These are phyloP conservation scores for Triticum monococcum DNA, from an alignment of 176 grass and related monocot species.

Conservation along the genomic window DNA sequence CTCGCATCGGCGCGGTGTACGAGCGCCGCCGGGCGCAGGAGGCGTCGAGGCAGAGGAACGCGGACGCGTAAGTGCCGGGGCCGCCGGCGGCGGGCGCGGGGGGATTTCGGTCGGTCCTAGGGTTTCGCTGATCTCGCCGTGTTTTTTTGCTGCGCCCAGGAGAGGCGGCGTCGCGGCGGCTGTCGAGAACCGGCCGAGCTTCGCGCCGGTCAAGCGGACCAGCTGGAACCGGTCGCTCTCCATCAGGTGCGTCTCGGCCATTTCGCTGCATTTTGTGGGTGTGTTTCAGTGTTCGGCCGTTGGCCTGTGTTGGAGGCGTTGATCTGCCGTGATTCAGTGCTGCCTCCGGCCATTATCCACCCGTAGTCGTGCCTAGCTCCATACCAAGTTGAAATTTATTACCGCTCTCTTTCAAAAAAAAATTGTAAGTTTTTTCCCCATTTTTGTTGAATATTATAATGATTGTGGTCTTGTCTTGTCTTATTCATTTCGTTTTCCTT, in stretches of 20 bases:
- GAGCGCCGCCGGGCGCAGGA: constrained; percentile 45
- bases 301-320: neutral
- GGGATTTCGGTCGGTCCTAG: neutral
- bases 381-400: neutral
- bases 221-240: constrained; percentile 95
- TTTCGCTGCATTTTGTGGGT: neutral
- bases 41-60: constrained; percentile 12
- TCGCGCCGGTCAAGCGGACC: constrained; percentile 46
- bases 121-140: constrained; percentile 4
- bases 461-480: neutral
- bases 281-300: neutral
- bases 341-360: neutral
- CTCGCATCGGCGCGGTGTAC: constrained; percentile 60
- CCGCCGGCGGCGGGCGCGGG: neutral
- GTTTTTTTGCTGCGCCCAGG: constrained; percentile 10
- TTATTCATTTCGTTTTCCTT: neutral
- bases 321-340: neutral
- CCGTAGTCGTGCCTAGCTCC: neutral
- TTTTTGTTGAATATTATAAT: neutral
- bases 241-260: constrained; percentile 61
- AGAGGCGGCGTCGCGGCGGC: constrained; percentile 25
- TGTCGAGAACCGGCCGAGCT: constrained; percentile 52
- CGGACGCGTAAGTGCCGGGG: constrained; percentile 37
- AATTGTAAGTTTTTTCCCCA: no score
- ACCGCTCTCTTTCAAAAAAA: neutral